Evolutionary conservation across 2,329 filamentous ascomycete species (phyloP).

Genomic region (Cytospora paraplurivora): DNA sequence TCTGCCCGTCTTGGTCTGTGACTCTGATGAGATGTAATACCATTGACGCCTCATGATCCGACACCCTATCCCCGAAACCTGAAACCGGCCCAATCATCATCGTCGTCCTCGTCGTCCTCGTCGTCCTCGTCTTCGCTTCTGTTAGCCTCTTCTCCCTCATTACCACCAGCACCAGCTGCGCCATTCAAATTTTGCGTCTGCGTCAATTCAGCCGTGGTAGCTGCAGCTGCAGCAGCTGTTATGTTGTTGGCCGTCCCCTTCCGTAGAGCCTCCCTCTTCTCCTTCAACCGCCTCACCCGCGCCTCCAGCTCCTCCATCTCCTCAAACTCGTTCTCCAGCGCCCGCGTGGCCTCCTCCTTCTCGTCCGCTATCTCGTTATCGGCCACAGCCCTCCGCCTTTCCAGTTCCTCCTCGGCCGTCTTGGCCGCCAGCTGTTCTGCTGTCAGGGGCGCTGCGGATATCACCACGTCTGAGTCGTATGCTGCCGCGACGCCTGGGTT

Average conservation of each 20-base stretch:
- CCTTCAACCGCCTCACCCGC: constrained; percentile 67
- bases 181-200: constrained; percentile 25
- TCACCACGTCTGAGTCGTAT: constrained; percentile 56
- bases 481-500: constrained; percentile 27
- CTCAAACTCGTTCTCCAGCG: constrained; percentile 76
- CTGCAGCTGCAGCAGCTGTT: constrained; percentile 26
- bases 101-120: constrained; percentile 48
- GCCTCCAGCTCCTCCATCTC: constrained; percentile 80
- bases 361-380: constrained; percentile 65
- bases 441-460: constrained; percentile 69
- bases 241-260: constrained; percentile 36
- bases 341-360: constrained; percentile 72
- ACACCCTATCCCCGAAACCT: constrained; percentile 44
- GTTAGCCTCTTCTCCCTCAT: constrained; percentile 39
- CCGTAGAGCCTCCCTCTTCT: constrained; percentile 69
- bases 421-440: constrained; percentile 61
- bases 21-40: not conserved
- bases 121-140: constrained; percentile 49
- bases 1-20: not conserved
- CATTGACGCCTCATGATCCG: not conserved
- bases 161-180: constrained; percentile 31
- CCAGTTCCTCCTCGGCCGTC: constrained; percentile 53
- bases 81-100: constrained; percentile 64
- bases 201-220: not conserved
- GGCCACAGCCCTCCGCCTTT: constrained; percentile 54